A percentile compares a stretch with the other conserved stretches of the same genome.
phyloP scores from a whole-genome alignment of 2,329 filamentous ascomycete species.

The Cryphonectria parasitica region DNA sequence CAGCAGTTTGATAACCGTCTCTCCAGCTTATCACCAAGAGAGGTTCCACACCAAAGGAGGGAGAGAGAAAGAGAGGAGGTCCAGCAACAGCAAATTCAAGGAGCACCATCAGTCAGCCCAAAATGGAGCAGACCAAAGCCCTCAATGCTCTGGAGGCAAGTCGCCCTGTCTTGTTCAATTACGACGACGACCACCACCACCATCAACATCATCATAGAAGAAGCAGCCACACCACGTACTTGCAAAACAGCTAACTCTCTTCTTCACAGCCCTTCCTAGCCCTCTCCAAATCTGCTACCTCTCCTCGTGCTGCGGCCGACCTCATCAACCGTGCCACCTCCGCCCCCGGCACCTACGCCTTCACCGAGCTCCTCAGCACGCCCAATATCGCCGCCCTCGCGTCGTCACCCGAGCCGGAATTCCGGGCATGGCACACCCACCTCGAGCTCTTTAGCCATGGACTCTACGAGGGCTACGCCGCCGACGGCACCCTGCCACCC shows the following conservation, averaged over 20 bases:
- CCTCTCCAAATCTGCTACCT: slow-evolving; percentile 82
- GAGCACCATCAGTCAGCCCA: slow-evolving; percentile 28
- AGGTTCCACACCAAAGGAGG: not conserved
- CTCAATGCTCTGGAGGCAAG: slow-evolving; percentile 66
- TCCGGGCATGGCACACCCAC: slow-evolving; percentile 62
- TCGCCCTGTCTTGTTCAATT: slow-evolving; percentile 10
- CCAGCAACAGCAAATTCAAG: not conserved
- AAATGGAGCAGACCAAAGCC: slow-evolving; percentile 75
- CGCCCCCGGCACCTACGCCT: slow-evolving; percentile 87
- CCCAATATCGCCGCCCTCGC: slow-evolving; percentile 77
- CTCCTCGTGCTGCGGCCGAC: slow-evolving; percentile 82
- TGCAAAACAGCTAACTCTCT: slow-evolving; percentile 29
- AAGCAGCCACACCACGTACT: not conserved
- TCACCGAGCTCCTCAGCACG: slow-evolving; percentile 86
- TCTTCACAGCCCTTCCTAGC: slow-evolving; percentile 80
- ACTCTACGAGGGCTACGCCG: slow-evolving; percentile 36
- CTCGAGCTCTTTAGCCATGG: slow-evolving; percentile 93
- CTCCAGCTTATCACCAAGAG: not conserved
- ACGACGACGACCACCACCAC: not conserved
- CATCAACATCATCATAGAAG: not conserved
- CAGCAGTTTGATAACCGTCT: not conserved
- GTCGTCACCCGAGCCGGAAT: slow-evolving; percentile 58
- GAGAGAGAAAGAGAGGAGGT: not conserved
- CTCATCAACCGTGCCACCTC: slow-evolving; percentile 87
- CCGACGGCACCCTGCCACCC: slow-evolving; percentile 59